Evolutionary conservation across 805 yeast genomes (phyloP), one percentile per base, ranked within the genome.

Genomic region (Sugiyamaella lignohabitans): DNA sequence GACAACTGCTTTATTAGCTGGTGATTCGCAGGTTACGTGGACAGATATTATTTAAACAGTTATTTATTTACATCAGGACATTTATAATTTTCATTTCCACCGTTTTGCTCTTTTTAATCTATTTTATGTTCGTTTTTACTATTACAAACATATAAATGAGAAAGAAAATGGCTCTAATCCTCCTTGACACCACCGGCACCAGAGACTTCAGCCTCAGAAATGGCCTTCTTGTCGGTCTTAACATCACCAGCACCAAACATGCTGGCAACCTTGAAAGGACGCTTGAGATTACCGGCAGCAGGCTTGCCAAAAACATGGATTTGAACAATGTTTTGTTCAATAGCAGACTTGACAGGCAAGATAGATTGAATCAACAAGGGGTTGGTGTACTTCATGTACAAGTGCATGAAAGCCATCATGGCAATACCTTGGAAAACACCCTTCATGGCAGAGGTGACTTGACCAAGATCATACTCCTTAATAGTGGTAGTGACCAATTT

Each of bases 331-430:
- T 88, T 88, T 61, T 86, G 72, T 72, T 93, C 98, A 47, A 87
- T 70, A 40, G 95, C 95, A 58, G 85, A 72, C 78, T 93, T 93
- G 60, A 93, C 72, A 44, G 96, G 91, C 45, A 94, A 78, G 58
- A 93, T 78, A 54, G 89, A 81, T 74, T 93, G 98, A 88, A 91
- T 84, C 57, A 93, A 80, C 65, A 93, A 78, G 50, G 98, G 98
- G 71, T 93, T 88, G 67, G 97, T 88, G 76, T 87, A 93, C 70
- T 87, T 84, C 94, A 93, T 80, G 80, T 91, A 91, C 53, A 93
- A 63, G 70, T 93, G 98, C 98, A 91, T 89, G 81, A 91, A 85
- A 21, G 84, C 95, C 89, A 93, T 89, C 95, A 93, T 87, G 60
- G 95, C 96, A 58, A 89, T 64, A 54, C 94, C 84, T 53, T 94